Percentiles rank a stretch among this genome's conserved stretches.
phyloP scores from a whole-genome alignment of 1,284 basidiomycete genomes.

The Marasmius fiardii region DNA sequence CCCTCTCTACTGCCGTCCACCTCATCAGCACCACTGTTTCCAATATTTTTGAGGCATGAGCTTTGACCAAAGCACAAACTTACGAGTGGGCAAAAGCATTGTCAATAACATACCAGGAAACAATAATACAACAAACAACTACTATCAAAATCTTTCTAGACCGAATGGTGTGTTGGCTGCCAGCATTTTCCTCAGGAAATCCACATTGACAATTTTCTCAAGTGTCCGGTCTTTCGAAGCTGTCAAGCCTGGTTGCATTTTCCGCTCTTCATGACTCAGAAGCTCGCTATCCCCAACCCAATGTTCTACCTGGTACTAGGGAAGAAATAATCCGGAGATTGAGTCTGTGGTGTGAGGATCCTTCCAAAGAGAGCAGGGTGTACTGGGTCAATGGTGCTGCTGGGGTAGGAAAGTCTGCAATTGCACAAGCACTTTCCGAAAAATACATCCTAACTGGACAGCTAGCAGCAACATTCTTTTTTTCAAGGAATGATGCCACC shows the following conservation, averaged over 20 bases:
- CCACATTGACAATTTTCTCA: neutral
- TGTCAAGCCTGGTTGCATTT: neutral
- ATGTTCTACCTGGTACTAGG: neutral
- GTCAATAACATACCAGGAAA: too few relatives aligned
- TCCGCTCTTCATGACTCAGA: neutral
- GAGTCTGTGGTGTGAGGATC: neutral
- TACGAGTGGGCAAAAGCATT: too few relatives aligned
- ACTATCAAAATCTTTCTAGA: too few relatives aligned
- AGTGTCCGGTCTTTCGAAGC: neutral
- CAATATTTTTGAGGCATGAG: too few relatives aligned
- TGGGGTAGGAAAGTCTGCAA: constrained; percentile 2
- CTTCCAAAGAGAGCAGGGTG: neutral
- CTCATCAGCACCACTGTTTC: too few relatives aligned
- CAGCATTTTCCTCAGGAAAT: too few relatives aligned
- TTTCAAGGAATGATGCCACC: neutral
- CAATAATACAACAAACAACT: too few relatives aligned
- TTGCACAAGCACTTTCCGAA: neutral
- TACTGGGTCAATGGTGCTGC: constrained; percentile 1
- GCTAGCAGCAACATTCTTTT: neutral
- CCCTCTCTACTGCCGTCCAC: too few relatives aligned
- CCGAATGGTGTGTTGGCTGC: too few relatives aligned
- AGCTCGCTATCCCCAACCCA: neutral
- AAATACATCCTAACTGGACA: neutral
- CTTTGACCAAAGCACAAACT: too few relatives aligned
- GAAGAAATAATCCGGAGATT: neutral